These are phyloP conservation scores for Exophiala bonariae DNA, from an alignment of 2,329 filamentous ascomycete species.

Conservation along the genomic window DNA sequence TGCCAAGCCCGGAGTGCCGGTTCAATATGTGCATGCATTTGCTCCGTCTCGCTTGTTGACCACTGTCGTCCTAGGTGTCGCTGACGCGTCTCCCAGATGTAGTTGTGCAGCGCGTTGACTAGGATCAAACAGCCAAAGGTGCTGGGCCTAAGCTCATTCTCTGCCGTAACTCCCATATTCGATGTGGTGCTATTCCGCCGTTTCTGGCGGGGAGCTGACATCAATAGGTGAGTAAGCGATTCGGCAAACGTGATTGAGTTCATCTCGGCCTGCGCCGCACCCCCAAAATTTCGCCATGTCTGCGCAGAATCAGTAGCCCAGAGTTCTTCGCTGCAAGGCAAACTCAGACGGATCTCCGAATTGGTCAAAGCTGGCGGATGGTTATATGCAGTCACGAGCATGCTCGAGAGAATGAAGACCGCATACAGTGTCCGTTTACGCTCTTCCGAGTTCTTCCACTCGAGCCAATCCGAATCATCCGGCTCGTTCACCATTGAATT, in stretches of 20 bases:
- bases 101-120: slow-evolving; percentile 94
- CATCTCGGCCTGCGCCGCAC: slow-evolving; percentile 65
- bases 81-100: slow-evolving; percentile 96
- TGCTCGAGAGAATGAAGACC: slow-evolving; percentile 87
- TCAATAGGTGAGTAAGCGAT: slow-evolving; percentile 76
- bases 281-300: slow-evolving; percentile 78
- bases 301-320: slow-evolving; percentile 81
- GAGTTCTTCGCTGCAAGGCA: slow-evolving; percentile 91
- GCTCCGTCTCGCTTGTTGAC: slow-evolving; percentile 89
- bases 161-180: slow-evolving; percentile 37
- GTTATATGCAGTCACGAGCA: slow-evolving; percentile 90
- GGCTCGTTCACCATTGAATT: slow-evolving; percentile 34
- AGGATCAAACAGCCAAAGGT: slow-evolving; percentile 89
- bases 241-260: slow-evolving; percentile 77
- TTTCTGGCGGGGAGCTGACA: slow-evolving; percentile 66
- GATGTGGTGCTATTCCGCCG: slow-evolving; percentile 32
- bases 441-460: slow-evolving; percentile 86
- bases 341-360: slow-evolving; percentile 83
- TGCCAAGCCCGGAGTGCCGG: slow-evolving; percentile 94
- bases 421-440: slow-evolving; percentile 89
- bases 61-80: slow-evolving; percentile 83
- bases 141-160: slow-evolving; percentile 73
- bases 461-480: slow-evolving; percentile 77
- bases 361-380: slow-evolving; percentile 89
- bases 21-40: slow-evolving; percentile 94